Base-by-base conservation (phyloP, 2,329 filamentous ascomycete genomes). In the Sarocladium brachiariae region DNA sequence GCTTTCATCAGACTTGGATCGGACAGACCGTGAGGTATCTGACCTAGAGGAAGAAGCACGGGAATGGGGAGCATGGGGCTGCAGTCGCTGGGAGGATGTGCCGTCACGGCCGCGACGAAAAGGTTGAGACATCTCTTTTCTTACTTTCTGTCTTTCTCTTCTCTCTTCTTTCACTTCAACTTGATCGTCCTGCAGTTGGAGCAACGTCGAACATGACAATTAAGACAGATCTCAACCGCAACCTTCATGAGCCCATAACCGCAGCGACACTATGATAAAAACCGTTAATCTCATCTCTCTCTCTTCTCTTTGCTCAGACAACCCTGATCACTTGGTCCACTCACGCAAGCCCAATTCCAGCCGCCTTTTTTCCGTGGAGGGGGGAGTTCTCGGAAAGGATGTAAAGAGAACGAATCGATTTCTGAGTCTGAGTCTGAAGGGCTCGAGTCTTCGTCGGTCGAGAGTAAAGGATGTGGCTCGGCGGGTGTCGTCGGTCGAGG, bases 231-330 rank as follows among this genome's bases (percentile, higher is more conserved):
- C 18, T 47, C 43, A 47, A 33, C 27, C 19, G 43, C 27, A 8
- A 47, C 43, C 18, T 47, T 47, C 43, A 47, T 47, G 19, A 47
- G 27, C 7, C 43, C 43, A 33, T 47, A 33, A 6, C 43, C 43
- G n/a, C 43, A 47, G 4, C 19, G 24, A 19, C 43, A 47, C 43
- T 47, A 33, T 16, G 6, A n/a, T 14, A 8, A 23, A 27, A 27
- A 10, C 10, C 14, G 19, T 23, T 13, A 39, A n/a, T 35, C 16
- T 7, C n/a, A 19, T 19, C 16, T 7, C 23, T 9, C n/a, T 13
- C 37, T 21, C 4, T 19, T 11, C 9, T 16, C 14, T 8, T 23
- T 19, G n/a, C 4, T n/a, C n/a, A n/a, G n/a, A n/a, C n/a, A n/a
- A n/a, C n/a, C n/a, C n/a, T n/a, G n/a, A n/a, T n/a, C n/a, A n/a